A percentile compares a stretch with the other conserved stretches of the same genome.
Evolutionary conservation across 805 yeast species (phyloP).

Genomic region (Lachancea sp.): DNA sequence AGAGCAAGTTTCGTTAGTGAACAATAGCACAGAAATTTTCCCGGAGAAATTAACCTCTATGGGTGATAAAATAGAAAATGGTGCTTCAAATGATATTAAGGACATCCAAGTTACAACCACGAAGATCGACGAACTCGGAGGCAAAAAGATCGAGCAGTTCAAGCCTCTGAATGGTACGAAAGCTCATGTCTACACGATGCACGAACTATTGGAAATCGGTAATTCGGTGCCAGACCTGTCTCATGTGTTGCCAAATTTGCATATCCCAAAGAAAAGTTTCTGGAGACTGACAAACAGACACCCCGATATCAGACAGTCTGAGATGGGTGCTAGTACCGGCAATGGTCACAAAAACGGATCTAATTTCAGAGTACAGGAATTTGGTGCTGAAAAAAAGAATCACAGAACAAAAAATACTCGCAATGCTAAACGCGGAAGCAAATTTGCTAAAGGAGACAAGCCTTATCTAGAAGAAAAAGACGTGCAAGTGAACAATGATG

Average conservation of each 20-base stretch:
- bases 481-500: constrained; percentile 28
- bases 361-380: constrained; percentile 8
- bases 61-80: background rate
- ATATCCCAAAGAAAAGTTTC: constrained; percentile 43
- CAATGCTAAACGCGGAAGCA: constrained; percentile 14
- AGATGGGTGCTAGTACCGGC: constrained; percentile 2
- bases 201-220: constrained; percentile 21
- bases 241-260: constrained; percentile 30
- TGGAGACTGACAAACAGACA: constrained; percentile 39
- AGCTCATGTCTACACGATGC: constrained; percentile 22
- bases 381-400: constrained; percentile 11
- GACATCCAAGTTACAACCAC: background rate
- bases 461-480: constrained; percentile 22
- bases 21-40: background rate
- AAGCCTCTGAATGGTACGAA: constrained; percentile 14
- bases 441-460: constrained; percentile 12
- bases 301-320: constrained; percentile 11
- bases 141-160: constrained; percentile 3
- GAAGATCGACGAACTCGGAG: background rate
- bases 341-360: constrained; percentile 6
- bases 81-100: background rate
- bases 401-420: constrained; percentile 14
- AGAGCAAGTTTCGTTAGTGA: background rate
- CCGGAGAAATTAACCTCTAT: background rate
- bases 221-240: constrained; percentile 22